A percentile compares a stretch with the other conserved stretches of the same genome.
These are phyloP conservation scores for Fusarium citri DNA, from an alignment of 2,329 filamentous ascomycete species.

Conservation along the genomic window DNA sequence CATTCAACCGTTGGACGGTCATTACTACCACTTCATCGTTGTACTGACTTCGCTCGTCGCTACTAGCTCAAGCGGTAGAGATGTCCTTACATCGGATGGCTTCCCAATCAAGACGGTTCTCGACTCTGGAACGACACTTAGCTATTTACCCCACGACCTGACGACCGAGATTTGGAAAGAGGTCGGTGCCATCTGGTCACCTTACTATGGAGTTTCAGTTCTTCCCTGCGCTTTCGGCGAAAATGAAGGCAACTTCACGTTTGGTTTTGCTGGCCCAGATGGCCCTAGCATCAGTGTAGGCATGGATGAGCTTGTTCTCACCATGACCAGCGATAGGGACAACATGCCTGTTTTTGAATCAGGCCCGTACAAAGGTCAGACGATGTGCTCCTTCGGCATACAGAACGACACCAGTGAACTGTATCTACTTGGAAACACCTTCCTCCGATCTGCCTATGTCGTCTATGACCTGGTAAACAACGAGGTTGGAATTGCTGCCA, in stretches of 20 bases:
- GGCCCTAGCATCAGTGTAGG: conserved; percentile 64
- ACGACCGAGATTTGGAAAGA: conserved; percentile 65
- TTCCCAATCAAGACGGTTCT: conserved; percentile 72
- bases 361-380: conserved; percentile 58
- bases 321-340: conserved; percentile 51
- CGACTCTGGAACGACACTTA: conserved; percentile 80
- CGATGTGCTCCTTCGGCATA: conserved; percentile 68
- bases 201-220: conserved; percentile 54
- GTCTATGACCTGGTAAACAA: conserved; percentile 71
- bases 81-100: conserved; percentile 56
- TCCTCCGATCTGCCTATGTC: conserved; percentile 69
- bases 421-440: conserved; percentile 67
- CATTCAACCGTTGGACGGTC: conserved; percentile 58
- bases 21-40: conserved; percentile 61
- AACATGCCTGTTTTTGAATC: conserved; percentile 51
- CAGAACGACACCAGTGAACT: conserved; percentile 58
- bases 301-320: conserved; percentile 68
- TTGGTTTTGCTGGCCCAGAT: conserved; percentile 62
- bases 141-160: conserved; percentile 74
- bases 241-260: conserved; percentile 62
- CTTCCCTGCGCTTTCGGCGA: conserved; percentile 63
- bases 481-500: conserved; percentile 65
- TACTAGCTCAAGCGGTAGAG: conserved; percentile 61
- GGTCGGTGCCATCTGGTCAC: conserved; percentile 62
- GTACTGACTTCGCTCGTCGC: conserved; percentile 61